Conservation (phyloP, 2,329 filamentous ascomycete species). For the Massarina eburnea region DNA sequence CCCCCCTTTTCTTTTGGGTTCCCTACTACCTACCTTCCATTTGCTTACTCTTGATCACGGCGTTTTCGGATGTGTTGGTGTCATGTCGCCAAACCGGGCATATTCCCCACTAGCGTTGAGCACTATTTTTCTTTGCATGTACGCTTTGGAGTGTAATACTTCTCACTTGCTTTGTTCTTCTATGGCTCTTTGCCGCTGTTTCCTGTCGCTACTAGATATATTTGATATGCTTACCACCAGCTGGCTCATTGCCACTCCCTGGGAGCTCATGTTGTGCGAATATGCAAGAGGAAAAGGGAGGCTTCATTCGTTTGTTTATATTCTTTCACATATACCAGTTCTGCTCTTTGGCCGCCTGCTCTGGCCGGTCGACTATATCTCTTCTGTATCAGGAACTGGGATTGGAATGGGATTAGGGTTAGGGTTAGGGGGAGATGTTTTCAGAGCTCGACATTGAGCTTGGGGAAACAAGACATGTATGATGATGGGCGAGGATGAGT, state of each 20-base stretch:
- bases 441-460: background rate
- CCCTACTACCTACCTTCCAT: no score
- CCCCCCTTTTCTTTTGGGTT: no score
- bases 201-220: conserved; percentile 4
- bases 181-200: background rate
- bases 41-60: background rate
- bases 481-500: background rate
- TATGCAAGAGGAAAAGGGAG: background rate
- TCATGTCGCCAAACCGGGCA: background rate
- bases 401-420: no score
- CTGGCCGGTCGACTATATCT: background rate
- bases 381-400: no score
- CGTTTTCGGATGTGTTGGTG: background rate
- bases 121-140: background rate
- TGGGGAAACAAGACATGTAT: background rate
- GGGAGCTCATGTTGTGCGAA: background rate
- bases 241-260: background rate
- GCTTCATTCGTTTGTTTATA: background rate
- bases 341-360: background rate
- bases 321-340: conserved; percentile 1
- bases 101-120: background rate
- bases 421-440: background rate
- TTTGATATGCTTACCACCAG: background rate
- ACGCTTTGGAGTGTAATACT: background rate
- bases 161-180: background rate